Base-by-base conservation (phyloP, 768 basidiomycete species). In the Dendrothele bispora region DNA sequence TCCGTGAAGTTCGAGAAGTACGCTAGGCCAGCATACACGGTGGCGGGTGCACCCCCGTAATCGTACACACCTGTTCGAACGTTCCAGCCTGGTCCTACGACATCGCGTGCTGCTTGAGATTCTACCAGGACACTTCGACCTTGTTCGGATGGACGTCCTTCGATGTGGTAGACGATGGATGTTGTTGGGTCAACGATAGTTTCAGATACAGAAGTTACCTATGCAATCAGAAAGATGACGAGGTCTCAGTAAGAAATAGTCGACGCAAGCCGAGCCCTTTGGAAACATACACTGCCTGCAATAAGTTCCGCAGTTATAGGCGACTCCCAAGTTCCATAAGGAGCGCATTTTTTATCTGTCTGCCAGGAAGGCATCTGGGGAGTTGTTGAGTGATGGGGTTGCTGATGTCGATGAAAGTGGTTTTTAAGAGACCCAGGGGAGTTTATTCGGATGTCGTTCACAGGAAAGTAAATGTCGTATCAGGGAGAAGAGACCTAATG, bases 281-380 rank as follows among this genome's bases (percentile, higher is more conserved):
- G 43, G 30, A 42, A 51, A 14, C 18, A 39, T 10, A 12, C 29
- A 39, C 67, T 66, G 59, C 75, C 67, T 3, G 77, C 72, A 49
- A 85, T 70, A 26, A 70, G 64, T 34, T 81, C 77, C 17, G 78
- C 66, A 2, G 75, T 73, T 46, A 86, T 74, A 4, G 79, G 73
- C 2, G 82, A 83, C 4, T 67, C 61, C 84, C 86, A 88, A 18
- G 75, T 77, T 21, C 83, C 86, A 56, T 73, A 87, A 0, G 83
- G 78, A 6, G 81, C 79, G 35, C 38, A 28, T 30, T 46, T n/a
- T n/a, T n/a, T n/a, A n/a, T n/a, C n/a, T n/a, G n/a, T n/a, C n/a
- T n/a, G n/a, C n/a, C n/a, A n/a, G n/a, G n/a, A n/a, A n/a, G n/a
- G n/a, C n/a, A n/a, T n/a, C n/a, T n/a, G n/a, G n/a, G n/a, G n/a